These are phyloP conservation scores for Geotrichum australiense DNA, from an alignment of 1,139 yeast species.

Conservation along the genomic window DNA sequence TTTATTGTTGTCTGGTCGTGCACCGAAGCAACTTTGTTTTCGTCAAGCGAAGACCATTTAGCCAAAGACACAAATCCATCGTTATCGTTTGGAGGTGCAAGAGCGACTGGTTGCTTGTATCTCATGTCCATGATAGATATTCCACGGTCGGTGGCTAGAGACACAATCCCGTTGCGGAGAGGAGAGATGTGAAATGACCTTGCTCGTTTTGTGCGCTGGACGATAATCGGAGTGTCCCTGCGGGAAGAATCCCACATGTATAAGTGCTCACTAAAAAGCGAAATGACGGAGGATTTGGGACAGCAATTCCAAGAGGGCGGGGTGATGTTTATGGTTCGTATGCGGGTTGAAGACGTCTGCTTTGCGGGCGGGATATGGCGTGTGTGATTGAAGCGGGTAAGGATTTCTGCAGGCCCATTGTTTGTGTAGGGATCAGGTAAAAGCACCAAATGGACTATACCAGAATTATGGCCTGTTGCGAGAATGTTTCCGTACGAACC, in stretches of 20 bases:
- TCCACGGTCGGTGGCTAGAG: constrained; percentile 64
- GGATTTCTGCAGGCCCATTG: constrained; percentile 57
- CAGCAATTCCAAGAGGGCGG: constrained; percentile 39
- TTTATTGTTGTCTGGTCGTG: constrained; percentile 54
- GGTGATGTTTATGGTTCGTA: constrained; percentile 37
- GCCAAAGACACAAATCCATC: constrained; percentile 39
- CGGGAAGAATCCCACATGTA: constrained; percentile 67
- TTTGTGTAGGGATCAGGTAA: constrained; percentile 50
- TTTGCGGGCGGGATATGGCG: constrained; percentile 42
- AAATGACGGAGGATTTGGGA: constrained; percentile 42
- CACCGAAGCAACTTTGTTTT: constrained; percentile 59
- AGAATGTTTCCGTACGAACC: constrained; percentile 38
- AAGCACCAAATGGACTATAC: constrained; percentile 59
- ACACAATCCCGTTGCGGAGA: constrained; percentile 45
- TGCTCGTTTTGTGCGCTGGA: constrained; percentile 48
- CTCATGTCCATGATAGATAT: constrained; percentile 64
- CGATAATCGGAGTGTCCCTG: constrained; percentile 47
- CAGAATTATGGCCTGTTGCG: constrained; percentile 64
- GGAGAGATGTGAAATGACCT: constrained; percentile 47
- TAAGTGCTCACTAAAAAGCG: constrained; percentile 56
- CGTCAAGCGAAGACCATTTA: constrained; percentile 58
- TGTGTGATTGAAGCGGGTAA: constrained; percentile 67
- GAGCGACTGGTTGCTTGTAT: constrained; percentile 35
- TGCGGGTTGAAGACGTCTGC: constrained; percentile 29
- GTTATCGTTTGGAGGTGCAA: constrained; percentile 40